A percentile compares a stretch with the other conserved stretches of the same genome.
These are phyloP conservation scores for Cryptococcus sp. DNA, from an alignment of 1,284 basidiomycete species.

Conservation along the genomic window DNA sequence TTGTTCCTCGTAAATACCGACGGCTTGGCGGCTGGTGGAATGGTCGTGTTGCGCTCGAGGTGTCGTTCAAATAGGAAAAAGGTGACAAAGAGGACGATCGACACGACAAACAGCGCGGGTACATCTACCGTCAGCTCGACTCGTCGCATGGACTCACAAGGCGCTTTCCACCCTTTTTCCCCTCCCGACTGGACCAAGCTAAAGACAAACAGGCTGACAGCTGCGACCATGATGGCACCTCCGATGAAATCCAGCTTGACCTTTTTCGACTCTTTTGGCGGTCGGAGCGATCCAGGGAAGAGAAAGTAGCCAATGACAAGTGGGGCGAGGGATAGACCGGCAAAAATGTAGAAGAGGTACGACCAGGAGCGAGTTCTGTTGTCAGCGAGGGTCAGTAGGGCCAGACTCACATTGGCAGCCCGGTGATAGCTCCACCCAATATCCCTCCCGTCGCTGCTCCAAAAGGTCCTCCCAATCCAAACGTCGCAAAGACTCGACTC, in stretches of 20 bases:
- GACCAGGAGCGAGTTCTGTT: conserved; percentile 9
- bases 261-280: conserved; percentile 6
- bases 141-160: conserved; percentile 17
- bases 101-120: conserved; percentile 27
- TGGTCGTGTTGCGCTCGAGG: conserved; percentile 16
- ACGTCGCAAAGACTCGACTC: conserved; percentile 10
- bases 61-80: conserved; percentile 32
- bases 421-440: conserved; percentile 11
- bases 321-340: conserved; percentile 9
- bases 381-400: no score
- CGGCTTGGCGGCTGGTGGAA: conserved; percentile 24
- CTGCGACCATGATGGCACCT: conserved; percentile 25
- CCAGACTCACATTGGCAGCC: neutral
- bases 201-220: conserved; percentile 29
- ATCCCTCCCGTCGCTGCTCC: conserved; percentile 9
- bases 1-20: conserved; percentile 16
- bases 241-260: conserved; percentile 27
- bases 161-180: conserved; percentile 23
- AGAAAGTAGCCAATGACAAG: conserved; percentile 8
- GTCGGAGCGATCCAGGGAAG: conserved; percentile 1
- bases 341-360: conserved; percentile 19
- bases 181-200: conserved; percentile 27
- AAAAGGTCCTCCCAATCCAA: conserved; percentile 10
- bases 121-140: conserved; percentile 19
- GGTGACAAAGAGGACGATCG: conserved; percentile 25